phyloP scores from a whole-genome alignment of 1,139 yeast species.

The Diutina neorugosa region DNA sequence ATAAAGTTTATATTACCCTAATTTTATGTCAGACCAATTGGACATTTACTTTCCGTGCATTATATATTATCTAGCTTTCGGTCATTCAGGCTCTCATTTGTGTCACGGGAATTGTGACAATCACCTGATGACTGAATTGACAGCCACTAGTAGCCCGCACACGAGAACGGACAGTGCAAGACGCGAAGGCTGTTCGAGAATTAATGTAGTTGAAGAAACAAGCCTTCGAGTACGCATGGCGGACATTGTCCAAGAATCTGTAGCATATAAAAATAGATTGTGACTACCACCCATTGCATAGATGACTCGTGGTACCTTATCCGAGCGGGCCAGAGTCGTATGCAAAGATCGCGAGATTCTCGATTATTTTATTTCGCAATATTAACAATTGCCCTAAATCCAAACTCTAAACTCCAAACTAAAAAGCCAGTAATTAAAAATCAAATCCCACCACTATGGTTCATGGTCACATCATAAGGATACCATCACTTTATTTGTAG shows the following conservation, averaged over 20 bases:
- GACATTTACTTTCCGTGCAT: not conserved
- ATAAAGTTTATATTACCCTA: not conserved
- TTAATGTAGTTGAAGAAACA: too few relatives aligned
- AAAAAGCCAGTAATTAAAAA: too few relatives aligned
- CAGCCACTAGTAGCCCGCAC: too few relatives aligned
- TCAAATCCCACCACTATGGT: not conserved
- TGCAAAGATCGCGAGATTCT: not conserved
- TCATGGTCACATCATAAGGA: not conserved
- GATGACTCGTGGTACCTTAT: too few relatives aligned
- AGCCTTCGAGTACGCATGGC: too few relatives aligned
- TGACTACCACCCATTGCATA: too few relatives aligned
- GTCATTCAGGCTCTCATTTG: not conserved
- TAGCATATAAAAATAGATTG: too few relatives aligned
- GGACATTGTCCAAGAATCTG: too few relatives aligned
- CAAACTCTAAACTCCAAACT: not conserved
- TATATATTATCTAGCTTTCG: not conserved
- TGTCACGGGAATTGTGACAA: not conserved
- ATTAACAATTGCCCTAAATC: not conserved
- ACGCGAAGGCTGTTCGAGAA: too few relatives aligned
- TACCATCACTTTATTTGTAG: not conserved
- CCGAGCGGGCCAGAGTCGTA: too few relatives aligned
- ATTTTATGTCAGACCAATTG: not conserved
- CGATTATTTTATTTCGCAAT: not conserved
- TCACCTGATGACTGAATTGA: not conserved
- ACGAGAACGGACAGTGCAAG: too few relatives aligned